Evolutionary conservation across 352 stramenopile genomes (phyloP), one percentile per base, ranked within the genome.

Genomic region (Pythium rhizo-oryzae): DNA sequence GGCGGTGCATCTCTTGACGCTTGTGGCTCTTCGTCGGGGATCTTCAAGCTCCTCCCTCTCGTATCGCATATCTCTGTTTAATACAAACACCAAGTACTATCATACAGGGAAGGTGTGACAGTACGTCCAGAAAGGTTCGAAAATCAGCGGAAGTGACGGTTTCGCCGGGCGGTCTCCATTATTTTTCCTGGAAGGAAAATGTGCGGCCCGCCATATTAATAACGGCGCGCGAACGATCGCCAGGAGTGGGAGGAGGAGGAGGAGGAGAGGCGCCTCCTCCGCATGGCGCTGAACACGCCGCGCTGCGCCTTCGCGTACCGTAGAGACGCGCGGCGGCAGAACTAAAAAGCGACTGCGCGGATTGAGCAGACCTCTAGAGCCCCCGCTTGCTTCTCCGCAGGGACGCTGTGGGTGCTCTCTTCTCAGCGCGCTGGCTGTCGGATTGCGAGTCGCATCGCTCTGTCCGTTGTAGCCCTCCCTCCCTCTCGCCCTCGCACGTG

Each of bases 141-240:
- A 47, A 47, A 47, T n/a, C 41, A n/a, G 41, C 41, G 41, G 37
- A 60, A 50, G 35, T 50, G 53, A 37, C 54, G 35, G 54, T 61
- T 61, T 47, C 54, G 18, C 25, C 37, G n/a, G n/a, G 15, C 15
- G 37, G 37, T 18, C n/a, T 51, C 24, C 23, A 16, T 47, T 47
- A 7, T 47, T 19, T 47, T 55, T 63, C 43, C 57, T 64, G 58
- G 58, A 64, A 64, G 58, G 46, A 64, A 56, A 47, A 55, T 47
- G 44, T 21, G 24, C 4, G 33, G 25, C 19, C 15, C 56, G n/a
- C 35, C 39, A 43, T n/a, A n/a, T n/a, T n/a, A n/a, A n/a, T 21
- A 47, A 47, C 54, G 8, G 21, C 28, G 19, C 58, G 28, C 23
- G 58, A 55, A 47, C 24, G 43, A 30, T 47, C 58, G 58, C 28